A percentile compares a stretch with the other conserved stretches of the same genome.
These are phyloP conservation scores for Curvularia spicifera DNA, from an alignment of 2,329 filamentous ascomycete species.

Conservation along the genomic window DNA sequence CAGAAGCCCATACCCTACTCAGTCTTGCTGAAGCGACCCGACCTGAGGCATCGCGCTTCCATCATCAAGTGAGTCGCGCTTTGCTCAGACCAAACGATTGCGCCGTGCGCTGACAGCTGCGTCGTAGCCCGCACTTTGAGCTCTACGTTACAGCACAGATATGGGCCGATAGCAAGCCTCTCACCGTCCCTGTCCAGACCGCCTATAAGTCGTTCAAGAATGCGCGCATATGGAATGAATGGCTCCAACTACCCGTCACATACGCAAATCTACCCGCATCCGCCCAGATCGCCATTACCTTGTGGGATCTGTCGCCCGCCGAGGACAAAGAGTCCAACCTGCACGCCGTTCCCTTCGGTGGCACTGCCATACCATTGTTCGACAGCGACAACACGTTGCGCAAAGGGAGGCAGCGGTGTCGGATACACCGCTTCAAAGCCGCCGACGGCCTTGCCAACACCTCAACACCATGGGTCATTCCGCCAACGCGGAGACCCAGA, in stretches of 20 bases:
- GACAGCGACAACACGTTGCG: slow-evolving; percentile 89
- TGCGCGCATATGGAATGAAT: slow-evolving; percentile 85
- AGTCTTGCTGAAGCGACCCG: slow-evolving; percentile 76
- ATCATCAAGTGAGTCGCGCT: slow-evolving; percentile 68
- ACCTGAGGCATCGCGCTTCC: slow-evolving; percentile 85
- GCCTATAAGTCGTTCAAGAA: slow-evolving; percentile 89
- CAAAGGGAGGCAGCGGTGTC: slow-evolving; percentile 91
- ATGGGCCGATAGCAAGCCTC: slow-evolving; percentile 93
- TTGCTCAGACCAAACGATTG: neutral
- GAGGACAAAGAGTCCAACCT: slow-evolving; percentile 72
- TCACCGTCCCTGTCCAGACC: slow-evolving; percentile 91
- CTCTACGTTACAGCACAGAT: slow-evolving; percentile 92
- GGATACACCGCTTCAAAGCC: slow-evolving; percentile 77
- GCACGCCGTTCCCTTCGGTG: slow-evolving; percentile 89
- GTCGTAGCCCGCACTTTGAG: slow-evolving; percentile 76
- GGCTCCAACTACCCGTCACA: slow-evolving; percentile 84
- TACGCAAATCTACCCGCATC: slow-evolving; percentile 83
- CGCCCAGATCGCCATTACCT: slow-evolving; percentile 85
- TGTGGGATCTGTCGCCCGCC: slow-evolving; percentile 91
- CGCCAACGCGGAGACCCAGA: slow-evolving; percentile 60
- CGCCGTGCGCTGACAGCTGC: slow-evolving; percentile 8
- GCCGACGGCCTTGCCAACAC: slow-evolving; percentile 86
- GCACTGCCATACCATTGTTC: slow-evolving; percentile 90
- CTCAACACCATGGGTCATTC: slow-evolving; percentile 73
- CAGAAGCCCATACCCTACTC: slow-evolving; percentile 78